Evolutionary conservation across 106 monocot species (phyloP).

Genomic region (Hemerocallis citrina): DNA sequence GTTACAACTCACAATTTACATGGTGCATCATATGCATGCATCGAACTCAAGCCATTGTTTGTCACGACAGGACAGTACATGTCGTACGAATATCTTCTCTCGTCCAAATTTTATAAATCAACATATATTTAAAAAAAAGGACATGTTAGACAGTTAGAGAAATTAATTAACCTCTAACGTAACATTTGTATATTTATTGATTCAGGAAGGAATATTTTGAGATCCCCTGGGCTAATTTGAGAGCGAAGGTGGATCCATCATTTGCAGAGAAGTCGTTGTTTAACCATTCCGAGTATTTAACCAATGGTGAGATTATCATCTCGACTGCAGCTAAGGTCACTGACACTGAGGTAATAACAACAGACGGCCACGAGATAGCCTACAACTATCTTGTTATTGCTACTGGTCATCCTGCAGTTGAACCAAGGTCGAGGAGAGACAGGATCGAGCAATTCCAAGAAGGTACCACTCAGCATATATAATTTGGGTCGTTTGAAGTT

Average conservation of each 20-base stretch:
- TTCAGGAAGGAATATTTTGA: slow-evolving; percentile 1
- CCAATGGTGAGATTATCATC: slow-evolving; percentile 12
- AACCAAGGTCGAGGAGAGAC: slow-evolving; percentile 7
- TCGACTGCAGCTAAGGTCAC: slow-evolving; percentile 8
- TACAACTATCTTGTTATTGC: slow-evolving; percentile 26
- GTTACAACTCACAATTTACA: too few species aligned
- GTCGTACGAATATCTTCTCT: too few species aligned
- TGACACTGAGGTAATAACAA: slow-evolving; percentile 11
- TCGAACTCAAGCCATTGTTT: too few species aligned
- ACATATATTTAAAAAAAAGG: too few species aligned
- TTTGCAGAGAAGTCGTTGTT: slow-evolving; percentile 21
- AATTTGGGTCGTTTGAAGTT: background rate
- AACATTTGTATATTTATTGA: too few species aligned
- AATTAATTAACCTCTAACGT: too few species aligned
- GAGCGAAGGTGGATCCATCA: slow-evolving; percentile 22
- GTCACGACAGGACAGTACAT: too few species aligned
- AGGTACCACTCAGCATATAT: slow-evolving; percentile 2
- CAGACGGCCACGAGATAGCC: slow-evolving; percentile 7
- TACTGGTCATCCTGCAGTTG: slow-evolving; percentile 9
- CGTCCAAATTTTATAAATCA: too few species aligned
- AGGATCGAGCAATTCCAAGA: slow-evolving; percentile 17
- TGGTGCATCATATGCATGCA: too few species aligned
- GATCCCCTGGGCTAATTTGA: slow-evolving; percentile 17
- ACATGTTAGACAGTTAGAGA: too few species aligned
- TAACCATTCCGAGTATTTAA: slow-evolving; percentile 21